Evolutionary conservation across 805 yeast genomes (phyloP).

Genomic region (Wickerhamiella sergipiensis): DNA sequence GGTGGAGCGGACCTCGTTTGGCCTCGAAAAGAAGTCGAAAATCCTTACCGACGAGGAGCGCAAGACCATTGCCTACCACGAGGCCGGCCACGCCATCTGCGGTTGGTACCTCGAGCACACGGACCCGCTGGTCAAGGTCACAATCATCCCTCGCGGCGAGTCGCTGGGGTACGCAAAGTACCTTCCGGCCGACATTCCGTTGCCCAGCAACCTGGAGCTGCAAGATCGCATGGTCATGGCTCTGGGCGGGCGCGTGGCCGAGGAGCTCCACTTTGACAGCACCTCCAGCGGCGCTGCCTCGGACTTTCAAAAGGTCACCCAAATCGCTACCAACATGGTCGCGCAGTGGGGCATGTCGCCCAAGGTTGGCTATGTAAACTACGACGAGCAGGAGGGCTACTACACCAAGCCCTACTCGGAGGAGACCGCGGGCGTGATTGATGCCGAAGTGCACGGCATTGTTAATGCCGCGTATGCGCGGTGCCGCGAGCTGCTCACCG

Average conservation of each 20-base stretch:
- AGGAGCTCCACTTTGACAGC: conserved; percentile 81
- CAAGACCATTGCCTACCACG: conserved; percentile 88
- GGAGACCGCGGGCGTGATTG: conserved; percentile 68
- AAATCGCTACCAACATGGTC: conserved; percentile 89
- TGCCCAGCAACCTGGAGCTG: conserved; percentile 64
- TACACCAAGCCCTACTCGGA: conserved; percentile 83
- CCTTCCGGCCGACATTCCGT: conserved; percentile 81
- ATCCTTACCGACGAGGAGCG: conserved; percentile 77
- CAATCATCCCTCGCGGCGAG: conserved; percentile 93
- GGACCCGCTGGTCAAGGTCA: conserved; percentile 87
- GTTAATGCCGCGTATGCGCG: conserved; percentile 60
- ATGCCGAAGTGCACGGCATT: conserved; percentile 66
- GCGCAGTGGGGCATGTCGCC: conserved; percentile 82
- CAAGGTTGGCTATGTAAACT: conserved; percentile 71
- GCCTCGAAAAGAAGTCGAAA: conserved; percentile 80
- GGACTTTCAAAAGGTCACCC: conserved; percentile 91
- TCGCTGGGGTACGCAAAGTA: conserved; percentile 97
- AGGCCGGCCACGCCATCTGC: conserved; percentile 97
- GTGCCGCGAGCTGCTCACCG: conserved; percentile 55
- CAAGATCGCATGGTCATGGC: conserved; percentile 92
- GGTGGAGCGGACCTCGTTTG: conserved; percentile 94
- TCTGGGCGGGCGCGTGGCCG: conserved; percentile 92
- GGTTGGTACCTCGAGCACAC: conserved; percentile 92
- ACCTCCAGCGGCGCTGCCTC: conserved; percentile 95
- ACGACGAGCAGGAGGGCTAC: conserved; percentile 55